Evolutionary conservation across 768 basidiomycete genomes (phyloP).

Genomic region (Favolaschia claudopus): DNA sequence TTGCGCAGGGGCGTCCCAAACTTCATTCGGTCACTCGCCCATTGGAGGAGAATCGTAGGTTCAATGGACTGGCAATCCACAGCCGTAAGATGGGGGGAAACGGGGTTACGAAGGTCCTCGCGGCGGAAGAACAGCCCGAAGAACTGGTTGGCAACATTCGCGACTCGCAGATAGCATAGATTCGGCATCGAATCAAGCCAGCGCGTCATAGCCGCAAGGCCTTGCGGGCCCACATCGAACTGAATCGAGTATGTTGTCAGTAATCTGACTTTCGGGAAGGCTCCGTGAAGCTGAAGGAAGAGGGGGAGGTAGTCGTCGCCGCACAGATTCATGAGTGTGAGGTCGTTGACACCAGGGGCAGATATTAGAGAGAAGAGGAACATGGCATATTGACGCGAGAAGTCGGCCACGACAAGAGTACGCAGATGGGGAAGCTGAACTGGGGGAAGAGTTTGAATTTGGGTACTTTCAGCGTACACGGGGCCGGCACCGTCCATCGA

Average conservation of each 20-base stretch:
- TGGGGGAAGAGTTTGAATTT: conserved; percentile 38
- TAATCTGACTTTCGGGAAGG: conserved; percentile 60
- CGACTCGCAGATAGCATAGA: conserved; percentile 39
- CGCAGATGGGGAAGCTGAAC: conserved; percentile 58
- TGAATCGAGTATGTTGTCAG: conserved; percentile 60
- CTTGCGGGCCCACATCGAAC: conserved; percentile 45
- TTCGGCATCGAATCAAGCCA: conserved; percentile 29
- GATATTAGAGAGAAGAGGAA: conserved; percentile 56
- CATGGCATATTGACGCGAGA: conserved; percentile 54
- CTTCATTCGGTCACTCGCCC: conserved; percentile 43
- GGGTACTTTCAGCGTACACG: conserved; percentile 35
- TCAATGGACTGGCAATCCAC: conserved; percentile 55
- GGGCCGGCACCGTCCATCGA: conserved; percentile 72
- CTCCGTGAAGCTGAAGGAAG: conserved; percentile 52
- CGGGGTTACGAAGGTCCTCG: conserved; percentile 26
- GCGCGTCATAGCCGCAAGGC: conserved; percentile 44
- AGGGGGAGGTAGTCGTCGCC: conserved; percentile 61
- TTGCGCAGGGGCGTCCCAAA: conserved; percentile 56
- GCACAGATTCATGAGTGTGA: conserved; percentile 63
- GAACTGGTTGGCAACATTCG: conserved; percentile 49
- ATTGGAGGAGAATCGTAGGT: conserved; percentile 39
- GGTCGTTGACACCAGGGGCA: conserved; percentile 64
- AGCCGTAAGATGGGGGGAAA: conserved; percentile 54
- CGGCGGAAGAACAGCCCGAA: conserved; percentile 56
- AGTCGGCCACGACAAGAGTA: conserved; percentile 64